phyloP scores from a whole-genome alignment of 1,139 yeast genomes.

The Suhomyces yuchorum region DNA sequence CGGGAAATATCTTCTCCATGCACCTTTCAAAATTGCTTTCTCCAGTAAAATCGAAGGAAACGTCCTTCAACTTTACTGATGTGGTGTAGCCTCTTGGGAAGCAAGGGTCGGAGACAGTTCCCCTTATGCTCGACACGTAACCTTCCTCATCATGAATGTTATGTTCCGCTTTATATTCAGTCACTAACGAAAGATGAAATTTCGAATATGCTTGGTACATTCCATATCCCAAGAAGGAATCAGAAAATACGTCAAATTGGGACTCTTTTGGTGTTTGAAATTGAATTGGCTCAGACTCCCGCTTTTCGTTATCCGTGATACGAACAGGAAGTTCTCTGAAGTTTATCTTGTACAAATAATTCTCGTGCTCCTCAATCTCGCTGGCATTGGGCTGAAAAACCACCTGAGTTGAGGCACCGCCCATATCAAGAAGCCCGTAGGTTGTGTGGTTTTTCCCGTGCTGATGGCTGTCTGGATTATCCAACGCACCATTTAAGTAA shows the following conservation, averaged over 20 bases:
- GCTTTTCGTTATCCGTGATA: neutral
- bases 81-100: constrained; percentile 51
- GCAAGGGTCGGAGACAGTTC: constrained; percentile 60
- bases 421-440: constrained; percentile 81
- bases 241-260: constrained; percentile 60
- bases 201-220: constrained; percentile 65
- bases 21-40: constrained; percentile 63
- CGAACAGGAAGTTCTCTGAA: constrained; percentile 42
- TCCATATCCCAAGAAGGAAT: constrained; percentile 78
- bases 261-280: constrained; percentile 17
- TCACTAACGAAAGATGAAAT: constrained; percentile 46
- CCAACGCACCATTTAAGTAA: constrained; percentile 63
- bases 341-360: constrained; percentile 54
- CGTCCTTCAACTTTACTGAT: constrained; percentile 26
- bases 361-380: constrained; percentile 55
- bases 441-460: constrained; percentile 60
- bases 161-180: constrained; percentile 22
- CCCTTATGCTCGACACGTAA: constrained; percentile 17
- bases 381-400: constrained; percentile 71
- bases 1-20: constrained; percentile 52
- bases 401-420: constrained; percentile 86
- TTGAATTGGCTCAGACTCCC: neutral
- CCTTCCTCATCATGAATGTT: constrained; percentile 17
- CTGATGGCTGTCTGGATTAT: constrained; percentile 47
- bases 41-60: constrained; percentile 50